Percentiles rank a stretch among this genome's conserved stretches.
Evolutionary conservation across 1,284 basidiomycete species (phyloP).

Genomic region (Pulveroboletus sp.): DNA sequence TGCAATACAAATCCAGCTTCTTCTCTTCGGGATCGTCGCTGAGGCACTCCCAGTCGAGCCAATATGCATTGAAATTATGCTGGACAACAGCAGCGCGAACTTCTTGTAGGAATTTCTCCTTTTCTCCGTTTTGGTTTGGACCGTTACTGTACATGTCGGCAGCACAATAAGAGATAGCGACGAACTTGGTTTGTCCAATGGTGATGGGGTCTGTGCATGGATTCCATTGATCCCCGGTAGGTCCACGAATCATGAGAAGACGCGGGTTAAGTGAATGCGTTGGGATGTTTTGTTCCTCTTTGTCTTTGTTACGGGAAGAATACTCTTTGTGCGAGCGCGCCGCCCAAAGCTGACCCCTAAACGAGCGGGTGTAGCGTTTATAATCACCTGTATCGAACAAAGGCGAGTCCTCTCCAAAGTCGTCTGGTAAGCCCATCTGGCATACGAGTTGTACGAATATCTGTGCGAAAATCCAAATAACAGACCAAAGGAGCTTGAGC

Average conservation of each 20-base stretch:
- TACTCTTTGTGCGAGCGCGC: slow-evolving; percentile 21
- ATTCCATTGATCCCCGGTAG: slow-evolving; percentile 5
- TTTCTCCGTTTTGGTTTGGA: slow-evolving; percentile 1
- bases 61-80: slow-evolving; percentile 14
- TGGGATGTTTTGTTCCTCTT: not conserved
- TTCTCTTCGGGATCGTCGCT: slow-evolving; percentile 17
- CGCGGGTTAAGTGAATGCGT: slow-evolving; percentile 21
- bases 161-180: slow-evolving; percentile 20
- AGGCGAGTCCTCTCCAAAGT: not conserved
- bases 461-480: not conserved
- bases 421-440: not conserved
- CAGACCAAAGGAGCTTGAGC: not conserved
- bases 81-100: slow-evolving; percentile 4
- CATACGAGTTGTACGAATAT: no score
- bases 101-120: slow-evolving; percentile 6
- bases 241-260: slow-evolving; percentile 5
- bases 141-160: slow-evolving; percentile 14
- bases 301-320: slow-evolving; percentile 6
- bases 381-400: slow-evolving; percentile 14
- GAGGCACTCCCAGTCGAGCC: slow-evolving; percentile 23
- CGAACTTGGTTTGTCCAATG: slow-evolving; percentile 8
- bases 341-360: slow-evolving; percentile 20
- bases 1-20: slow-evolving; percentile 21
- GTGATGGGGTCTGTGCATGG: not conserved
- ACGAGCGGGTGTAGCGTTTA: slow-evolving; percentile 13